Conservation (phyloP, 768 basidiomycete species). For the Xerocomellus chrysenteron region DNA sequence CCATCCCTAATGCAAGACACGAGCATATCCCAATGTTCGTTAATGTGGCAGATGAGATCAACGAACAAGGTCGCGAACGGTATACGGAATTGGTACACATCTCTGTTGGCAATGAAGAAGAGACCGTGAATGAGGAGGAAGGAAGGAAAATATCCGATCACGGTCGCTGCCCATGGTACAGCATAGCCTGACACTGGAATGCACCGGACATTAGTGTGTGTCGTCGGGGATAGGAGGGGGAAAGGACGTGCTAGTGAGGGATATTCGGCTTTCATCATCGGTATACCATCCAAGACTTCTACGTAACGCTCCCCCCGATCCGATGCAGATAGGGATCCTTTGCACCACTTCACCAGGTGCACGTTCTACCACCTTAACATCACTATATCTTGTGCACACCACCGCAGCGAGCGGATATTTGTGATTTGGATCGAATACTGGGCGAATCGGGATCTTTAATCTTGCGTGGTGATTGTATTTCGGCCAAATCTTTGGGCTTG, state of each 20-base stretch:
- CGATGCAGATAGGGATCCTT: slow-evolving; percentile 7
- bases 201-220: not conserved
- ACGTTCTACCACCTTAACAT: not conserved
- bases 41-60: slow-evolving; percentile 12
- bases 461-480: no score
- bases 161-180: slow-evolving; percentile 17
- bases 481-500: no score
- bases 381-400: no score
- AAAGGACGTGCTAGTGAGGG: not conserved
- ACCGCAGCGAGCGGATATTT: no score
- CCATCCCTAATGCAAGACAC: slow-evolving; percentile 15
- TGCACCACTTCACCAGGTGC: not conserved
- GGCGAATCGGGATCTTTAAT: no score
- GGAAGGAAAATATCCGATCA: slow-evolving; percentile 11
- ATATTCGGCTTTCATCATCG: not conserved
- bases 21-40: slow-evolving; percentile 18
- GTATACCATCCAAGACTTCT: slow-evolving; percentile 2
- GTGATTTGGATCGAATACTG: no score
- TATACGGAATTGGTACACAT: not conserved
- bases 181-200: slow-evolving; percentile 9
- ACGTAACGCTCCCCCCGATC: not conserved
- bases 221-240: not conserved
- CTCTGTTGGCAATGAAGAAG: not conserved
- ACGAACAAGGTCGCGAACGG: slow-evolving; percentile 8
- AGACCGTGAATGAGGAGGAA: slow-evolving; percentile 8